A percentile compares a stretch with the other conserved stretches of the same genome.
phyloP scores from a whole-genome alignment of 768 basidiomycete species.

The Pseudohyphozyma bogoriensis region DNA sequence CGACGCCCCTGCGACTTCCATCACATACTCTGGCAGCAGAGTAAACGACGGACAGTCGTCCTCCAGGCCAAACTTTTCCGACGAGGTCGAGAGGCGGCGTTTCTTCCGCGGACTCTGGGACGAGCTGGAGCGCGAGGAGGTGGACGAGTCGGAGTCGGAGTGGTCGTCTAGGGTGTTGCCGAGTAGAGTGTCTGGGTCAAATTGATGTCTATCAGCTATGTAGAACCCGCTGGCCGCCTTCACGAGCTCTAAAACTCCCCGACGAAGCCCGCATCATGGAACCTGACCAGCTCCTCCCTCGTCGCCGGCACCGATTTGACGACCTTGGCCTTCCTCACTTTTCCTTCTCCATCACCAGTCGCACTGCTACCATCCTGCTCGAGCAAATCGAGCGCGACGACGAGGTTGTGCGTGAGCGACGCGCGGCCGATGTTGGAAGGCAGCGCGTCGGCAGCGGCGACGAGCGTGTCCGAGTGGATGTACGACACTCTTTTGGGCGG shows the following conservation, averaged over 20 bases:
- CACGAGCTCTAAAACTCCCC: conserved; percentile 42
- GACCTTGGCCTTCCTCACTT: conserved; percentile 30
- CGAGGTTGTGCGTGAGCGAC: conserved; percentile 29
- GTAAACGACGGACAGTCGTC: conserved; percentile 77
- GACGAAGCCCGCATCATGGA: conserved; percentile 64
- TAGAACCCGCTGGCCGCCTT: no score
- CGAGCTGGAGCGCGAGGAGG: conserved; percentile 43
- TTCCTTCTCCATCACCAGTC: neutral
- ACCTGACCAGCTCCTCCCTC: conserved; percentile 50
- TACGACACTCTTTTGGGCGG: conserved; percentile 28
- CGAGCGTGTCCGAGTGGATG: conserved; percentile 13
- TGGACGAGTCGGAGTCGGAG: neutral
- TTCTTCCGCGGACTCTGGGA: conserved; percentile 49
- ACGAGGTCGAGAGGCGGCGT: neutral
- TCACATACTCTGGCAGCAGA: conserved; percentile 58
- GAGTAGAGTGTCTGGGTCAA: neutral
- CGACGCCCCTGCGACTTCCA: conserved; percentile 63
- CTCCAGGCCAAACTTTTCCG: conserved; percentile 8
- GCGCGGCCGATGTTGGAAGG: conserved; percentile 35
- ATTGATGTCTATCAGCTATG: no score
- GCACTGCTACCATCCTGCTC: neutral
- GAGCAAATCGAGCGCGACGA: conserved; percentile 22
- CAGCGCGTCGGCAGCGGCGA: conserved; percentile 36
- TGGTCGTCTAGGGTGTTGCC: neutral
- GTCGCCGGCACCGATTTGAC: conserved; percentile 51